Percentiles rank a stretch among this genome's conserved stretches.
phyloP scores from a whole-genome alignment of 2,329 filamentous ascomycete species.

The Colletotrichum siamense region DNA sequence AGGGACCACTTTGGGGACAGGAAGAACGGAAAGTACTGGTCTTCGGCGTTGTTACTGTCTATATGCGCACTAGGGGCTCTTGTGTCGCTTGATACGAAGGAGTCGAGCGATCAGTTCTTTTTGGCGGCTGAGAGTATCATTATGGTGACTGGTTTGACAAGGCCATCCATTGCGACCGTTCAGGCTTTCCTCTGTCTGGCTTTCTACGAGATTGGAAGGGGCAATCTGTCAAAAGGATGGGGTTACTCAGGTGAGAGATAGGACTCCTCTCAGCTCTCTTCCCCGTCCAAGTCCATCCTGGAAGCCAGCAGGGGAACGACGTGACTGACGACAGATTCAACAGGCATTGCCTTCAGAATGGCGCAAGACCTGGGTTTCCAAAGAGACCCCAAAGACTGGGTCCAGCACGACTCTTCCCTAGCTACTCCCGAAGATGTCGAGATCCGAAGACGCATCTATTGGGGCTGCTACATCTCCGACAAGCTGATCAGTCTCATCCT shows the following conservation, averaged over 20 bases:
- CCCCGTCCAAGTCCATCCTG: too few relatives aligned
- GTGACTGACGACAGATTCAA: too few relatives aligned
- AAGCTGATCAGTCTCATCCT: conserved; percentile 28
- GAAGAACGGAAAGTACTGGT: conserved; percentile 29
- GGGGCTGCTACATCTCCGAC: conserved; percentile 33
- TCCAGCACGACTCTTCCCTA: conserved; percentile 24
- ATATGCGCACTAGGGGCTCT: conserved; percentile 29
- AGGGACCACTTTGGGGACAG: conserved; percentile 24
- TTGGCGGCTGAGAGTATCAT: conserved; percentile 29
- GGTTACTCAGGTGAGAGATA: conserved; percentile 30
- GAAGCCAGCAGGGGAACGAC: too few relatives aligned
- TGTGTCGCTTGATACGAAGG: conserved; percentile 16
- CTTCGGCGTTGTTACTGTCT: conserved; percentile 24
- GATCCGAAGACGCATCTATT: conserved; percentile 32
- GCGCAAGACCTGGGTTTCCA: conserved; percentile 33
- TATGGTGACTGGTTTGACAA: conserved; percentile 27
- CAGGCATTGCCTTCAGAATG: conserved; percentile 34
- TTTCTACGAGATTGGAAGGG: conserved; percentile 31
- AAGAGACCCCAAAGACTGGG: conserved; percentile 28
- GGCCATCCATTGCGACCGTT: conserved; percentile 26
- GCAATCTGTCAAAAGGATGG: conserved; percentile 33
- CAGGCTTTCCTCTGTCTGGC: conserved; percentile 32
- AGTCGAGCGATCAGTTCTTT: conserved; percentile 24
- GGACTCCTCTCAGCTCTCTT: too few relatives aligned
- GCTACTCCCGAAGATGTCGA: conserved; percentile 28